Base-by-base conservation (phyloP, 352 stramenopile species). In the Globisporangium camurandrum region DNA sequence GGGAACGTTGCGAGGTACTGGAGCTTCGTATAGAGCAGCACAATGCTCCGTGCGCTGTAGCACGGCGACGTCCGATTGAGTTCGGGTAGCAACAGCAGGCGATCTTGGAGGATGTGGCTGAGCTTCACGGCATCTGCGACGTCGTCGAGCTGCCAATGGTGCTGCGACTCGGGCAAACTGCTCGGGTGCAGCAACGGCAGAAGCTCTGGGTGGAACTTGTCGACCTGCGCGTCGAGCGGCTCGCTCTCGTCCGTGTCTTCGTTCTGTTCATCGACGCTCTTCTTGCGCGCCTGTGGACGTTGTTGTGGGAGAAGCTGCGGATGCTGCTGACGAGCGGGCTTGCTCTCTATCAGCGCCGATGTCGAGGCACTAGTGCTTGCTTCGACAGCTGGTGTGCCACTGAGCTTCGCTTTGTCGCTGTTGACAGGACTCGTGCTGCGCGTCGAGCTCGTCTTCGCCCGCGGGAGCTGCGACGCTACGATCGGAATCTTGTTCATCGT, bases 21-120 rank as follows among this genome's bases (percentile, higher is more conserved):
- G 50, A 89, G 65, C 58, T 93, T 93, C 26, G 78, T 93, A 57
- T 85, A 93, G 26, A 90, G 71, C 58, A 90, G 60, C 51, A 93
- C 74, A 40, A 93, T 78, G 28, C 64, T 71, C 14, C 81, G 76
- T 19, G 81, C 81, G 40, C 68, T 90, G 64, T 88, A 88, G 65
- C 76, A 88, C 24, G 81, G 76, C 26, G 81, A 88, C 62, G 71
- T 85, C 51, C 74, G 81, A 62, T 88, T 89, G 34, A 88, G 61
- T 52, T 88, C 81, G 1, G 77, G 78, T 11, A 88, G 62, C 49
- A 75, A 84, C 26, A 93, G 56, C 53, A 89, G 50, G 19, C 77
- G 76, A 33, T 88, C 80, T 30, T 93, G 81, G 38, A 93, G 57
- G 39, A 78, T 61, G 27, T 67, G 67, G 47, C 72, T 82, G 9